These are phyloP conservation scores for Darksidea phi DNA, from an alignment of 495 filamentous ascomycete genomes.

Conservation along the genomic window DNA sequence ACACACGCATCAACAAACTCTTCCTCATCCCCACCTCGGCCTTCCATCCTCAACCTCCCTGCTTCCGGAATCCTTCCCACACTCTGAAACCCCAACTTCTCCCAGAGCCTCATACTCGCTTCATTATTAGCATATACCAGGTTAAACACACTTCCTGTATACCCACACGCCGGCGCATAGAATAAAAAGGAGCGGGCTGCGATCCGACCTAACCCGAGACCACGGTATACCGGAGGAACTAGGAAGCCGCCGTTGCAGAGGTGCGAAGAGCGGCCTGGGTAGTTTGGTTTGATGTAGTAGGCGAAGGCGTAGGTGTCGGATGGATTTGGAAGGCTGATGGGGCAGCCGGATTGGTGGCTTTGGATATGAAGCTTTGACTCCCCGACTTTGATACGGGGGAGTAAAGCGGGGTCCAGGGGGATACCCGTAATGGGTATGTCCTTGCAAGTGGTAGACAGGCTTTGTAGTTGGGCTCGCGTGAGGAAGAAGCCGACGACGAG, in stretches of 20 bases:
- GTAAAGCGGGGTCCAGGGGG: too few relatives aligned
- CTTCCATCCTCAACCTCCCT: conserved; percentile 48
- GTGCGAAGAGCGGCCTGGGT: conserved; percentile 90
- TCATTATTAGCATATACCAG: conserved; percentile 96
- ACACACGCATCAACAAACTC: too few relatives aligned
- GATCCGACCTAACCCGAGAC: conserved; percentile 80
- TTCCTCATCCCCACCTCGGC: neutral
- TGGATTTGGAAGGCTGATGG: too few relatives aligned
- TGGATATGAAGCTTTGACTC: too few relatives aligned
- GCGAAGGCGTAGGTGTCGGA: too few relatives aligned
- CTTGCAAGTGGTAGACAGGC: too few relatives aligned
- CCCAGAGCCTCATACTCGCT: conserved; percentile 91
- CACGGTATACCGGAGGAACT: conserved; percentile 82
- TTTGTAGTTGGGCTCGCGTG: too few relatives aligned
- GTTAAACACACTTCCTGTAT: conserved; percentile 94
- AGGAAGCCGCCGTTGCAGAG: conserved; percentile 96
- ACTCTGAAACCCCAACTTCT: conserved; percentile 90
- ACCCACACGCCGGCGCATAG: conserved; percentile 80
- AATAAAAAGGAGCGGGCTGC: conserved; percentile 93
- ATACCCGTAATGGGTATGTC: too few relatives aligned
- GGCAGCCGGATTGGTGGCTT: too few relatives aligned
- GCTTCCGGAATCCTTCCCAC: conserved; percentile 86
- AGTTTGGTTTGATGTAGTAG: conserved; percentile 96
- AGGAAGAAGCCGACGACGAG: too few relatives aligned
- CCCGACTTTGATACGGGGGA: too few relatives aligned